Evolutionary conservation across 768 basidiomycete genomes (phyloP).

Genomic region (Chiua virens): DNA sequence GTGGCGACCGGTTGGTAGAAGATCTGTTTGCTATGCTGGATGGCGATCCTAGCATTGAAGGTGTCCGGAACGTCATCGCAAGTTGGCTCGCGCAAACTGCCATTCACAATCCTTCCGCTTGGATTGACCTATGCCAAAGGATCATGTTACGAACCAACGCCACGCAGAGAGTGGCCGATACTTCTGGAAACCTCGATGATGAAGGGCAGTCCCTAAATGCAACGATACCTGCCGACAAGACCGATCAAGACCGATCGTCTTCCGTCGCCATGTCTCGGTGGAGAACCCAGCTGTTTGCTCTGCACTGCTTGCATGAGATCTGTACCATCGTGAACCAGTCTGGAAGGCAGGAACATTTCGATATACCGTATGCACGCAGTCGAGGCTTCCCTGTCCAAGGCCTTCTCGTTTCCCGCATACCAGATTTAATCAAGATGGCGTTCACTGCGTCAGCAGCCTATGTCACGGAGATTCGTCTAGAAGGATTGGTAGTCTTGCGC

Average conservation of each 20-base stretch:
- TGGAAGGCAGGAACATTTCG: slow-evolving; percentile 80
- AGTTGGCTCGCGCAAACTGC: slow-evolving; percentile 97
- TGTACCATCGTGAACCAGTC: slow-evolving; percentile 72
- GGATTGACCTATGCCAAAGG: slow-evolving; percentile 96
- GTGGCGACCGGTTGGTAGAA: slow-evolving; percentile 91
- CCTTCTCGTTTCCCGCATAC: slow-evolving; percentile 80
- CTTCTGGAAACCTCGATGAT: slow-evolving; percentile 70
- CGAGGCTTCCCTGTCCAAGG: slow-evolving; percentile 57
- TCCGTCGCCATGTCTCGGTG: slow-evolving; percentile 74
- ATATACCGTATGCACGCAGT: slow-evolving; percentile 66
- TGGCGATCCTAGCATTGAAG: slow-evolving; percentile 90
- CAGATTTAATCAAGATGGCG: slow-evolving; percentile 96
- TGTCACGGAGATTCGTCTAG: slow-evolving; percentile 91
- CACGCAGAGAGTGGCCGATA: slow-evolving; percentile 70
- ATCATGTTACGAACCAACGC: slow-evolving; percentile 96
- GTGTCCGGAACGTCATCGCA: slow-evolving; percentile 88
- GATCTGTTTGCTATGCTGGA: slow-evolving; percentile 95
- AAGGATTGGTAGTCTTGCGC: slow-evolving; percentile 83
- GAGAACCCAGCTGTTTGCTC: slow-evolving; percentile 94
- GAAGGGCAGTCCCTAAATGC: slow-evolving; percentile 90
- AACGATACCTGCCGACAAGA: slow-evolving; percentile 37
- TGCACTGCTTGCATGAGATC: slow-evolving; percentile 89
- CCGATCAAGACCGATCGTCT: slow-evolving; percentile 33
- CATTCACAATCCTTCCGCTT: slow-evolving; percentile 88
- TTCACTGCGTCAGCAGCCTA: slow-evolving; percentile 97